Base-by-base conservation (phyloP, 768 basidiomycete genomes). In the Tylopilus cervinicoccineus region DNA sequence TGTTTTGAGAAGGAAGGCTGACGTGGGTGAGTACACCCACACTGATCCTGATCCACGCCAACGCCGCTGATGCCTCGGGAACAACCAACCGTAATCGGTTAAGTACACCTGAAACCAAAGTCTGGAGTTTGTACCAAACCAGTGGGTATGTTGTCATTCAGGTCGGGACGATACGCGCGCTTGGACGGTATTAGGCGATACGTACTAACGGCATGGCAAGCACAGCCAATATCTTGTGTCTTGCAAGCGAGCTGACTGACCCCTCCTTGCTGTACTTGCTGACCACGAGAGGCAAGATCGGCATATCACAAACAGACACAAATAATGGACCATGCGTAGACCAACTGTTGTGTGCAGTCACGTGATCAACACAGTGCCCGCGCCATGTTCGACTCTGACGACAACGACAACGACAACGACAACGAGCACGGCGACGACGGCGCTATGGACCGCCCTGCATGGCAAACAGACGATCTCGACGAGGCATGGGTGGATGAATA, bases 391-490 rank as follows among this genome's bases (percentile, higher is more conserved):
- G 23, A 60, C 40, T 42, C 39, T 27, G 20, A 23, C 40, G 10
- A 37, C 46, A 31, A 17, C 31, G 26, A 5, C 12, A 20, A 38
- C 12, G 10, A 20, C 23, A 12, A 28, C 44, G 9, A 36, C 34
- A 23, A 45, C n/a, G 9, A 32, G 17, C 39, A 8, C 28, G 42
- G 12, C 12, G 9, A 29, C 13, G 6, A 36, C 20, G 9, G n/a
- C n/a, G n/a, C n/a, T n/a, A 61, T 62, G 50, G 42, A 43, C 41
- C 70, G 68, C 38, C 89, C 89, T 19, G 88, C 78, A 41, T 92
- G 89, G 89, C 84, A 88, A 64, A 91, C 90, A 1, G 88, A 89
- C 45, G 93, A 94, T 62, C 79, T 96, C 7, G 84, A 82, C 50
- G 92, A 94, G 57, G 93, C 94, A 72, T 96, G 93, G 93, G 74